phyloP scores from a whole-genome alignment of 2,329 filamentous ascomycete genomes.

The Kalmusia sp. region DNA sequence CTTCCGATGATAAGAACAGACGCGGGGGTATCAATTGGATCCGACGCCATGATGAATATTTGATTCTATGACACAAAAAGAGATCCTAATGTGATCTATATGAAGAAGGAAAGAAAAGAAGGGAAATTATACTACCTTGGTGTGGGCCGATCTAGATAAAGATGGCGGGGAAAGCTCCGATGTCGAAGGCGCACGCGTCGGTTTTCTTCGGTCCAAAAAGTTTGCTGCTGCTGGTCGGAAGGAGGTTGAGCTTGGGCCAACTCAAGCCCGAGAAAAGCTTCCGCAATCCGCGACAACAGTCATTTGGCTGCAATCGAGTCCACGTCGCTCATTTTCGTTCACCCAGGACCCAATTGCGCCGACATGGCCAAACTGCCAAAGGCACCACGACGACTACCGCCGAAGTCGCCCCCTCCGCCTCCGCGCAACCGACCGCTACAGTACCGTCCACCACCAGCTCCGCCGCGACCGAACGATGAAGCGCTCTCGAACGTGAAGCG shows the following conservation, averaged over 20 bases:
- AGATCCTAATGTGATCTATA: not conserved
- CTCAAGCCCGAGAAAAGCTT: constrained; percentile 17
- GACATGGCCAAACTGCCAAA: constrained; percentile 44
- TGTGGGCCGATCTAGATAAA: constrained; percentile 7
- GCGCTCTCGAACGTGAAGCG: constrained; percentile 9
- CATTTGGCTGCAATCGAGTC: constrained; percentile 22
- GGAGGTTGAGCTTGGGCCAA: constrained; percentile 12
- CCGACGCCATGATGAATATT: constrained; percentile 28
- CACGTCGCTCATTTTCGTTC: constrained; percentile 13
- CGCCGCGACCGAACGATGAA: not conserved
- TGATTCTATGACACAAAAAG: not conserved
- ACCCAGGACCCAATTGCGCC: constrained; percentile 8
- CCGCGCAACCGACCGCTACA: constrained; percentile 23
- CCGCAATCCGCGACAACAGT: constrained; percentile 14
- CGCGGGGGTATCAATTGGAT: constrained; percentile 40
- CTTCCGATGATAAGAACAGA: constrained; percentile 59
- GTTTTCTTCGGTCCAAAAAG: constrained; percentile 31
- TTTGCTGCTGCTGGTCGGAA: constrained; percentile 15
- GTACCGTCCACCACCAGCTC: constrained; percentile 2
- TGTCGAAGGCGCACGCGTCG: constrained; percentile 33
- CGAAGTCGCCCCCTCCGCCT: constrained; percentile 22
- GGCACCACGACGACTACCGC: constrained; percentile 28
- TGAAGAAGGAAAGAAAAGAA: not conserved
- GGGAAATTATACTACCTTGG: constrained; percentile 15
- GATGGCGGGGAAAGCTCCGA: constrained; percentile 28